Percentiles rank a stretch among this genome's conserved stretches.
Conservation (phyloP, 352 stramenopile species). For the Globisporangium canariense region DNA sequence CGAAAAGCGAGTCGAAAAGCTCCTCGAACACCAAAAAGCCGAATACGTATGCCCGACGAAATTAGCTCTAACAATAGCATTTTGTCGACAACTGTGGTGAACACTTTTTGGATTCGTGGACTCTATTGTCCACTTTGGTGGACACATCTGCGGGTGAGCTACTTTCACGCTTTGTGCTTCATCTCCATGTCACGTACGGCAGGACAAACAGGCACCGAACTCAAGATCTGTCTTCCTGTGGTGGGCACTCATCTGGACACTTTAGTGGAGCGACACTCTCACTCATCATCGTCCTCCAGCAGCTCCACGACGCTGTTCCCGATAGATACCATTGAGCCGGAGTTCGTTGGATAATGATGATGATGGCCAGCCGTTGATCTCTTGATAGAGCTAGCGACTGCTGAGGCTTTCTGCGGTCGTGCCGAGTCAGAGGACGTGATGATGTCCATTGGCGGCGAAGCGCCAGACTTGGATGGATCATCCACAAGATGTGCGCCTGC, state of each 20-base stretch:
- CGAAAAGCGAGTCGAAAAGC: constrained; percentile 1
- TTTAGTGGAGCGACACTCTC: neutral
- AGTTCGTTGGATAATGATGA: neutral
- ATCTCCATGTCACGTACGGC: neutral
- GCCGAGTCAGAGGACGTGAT: neutral
- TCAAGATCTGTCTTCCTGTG: neutral
- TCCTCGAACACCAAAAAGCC: neutral
- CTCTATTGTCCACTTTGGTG: neutral
- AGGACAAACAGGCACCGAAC: neutral
- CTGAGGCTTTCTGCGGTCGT: neutral
- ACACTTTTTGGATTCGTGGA: neutral
- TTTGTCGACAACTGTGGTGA: neutral
- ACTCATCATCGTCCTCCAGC: constrained; percentile 22
- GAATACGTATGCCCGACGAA: neutral
- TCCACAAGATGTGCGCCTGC: neutral
- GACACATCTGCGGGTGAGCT: neutral
- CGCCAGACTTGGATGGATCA: neutral
- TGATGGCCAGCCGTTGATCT: neutral
- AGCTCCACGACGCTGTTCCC: constrained; percentile 9
- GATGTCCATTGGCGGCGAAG: neutral
- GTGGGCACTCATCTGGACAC: neutral
- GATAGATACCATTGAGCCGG: neutral
- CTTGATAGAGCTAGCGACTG: neutral
- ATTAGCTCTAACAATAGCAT: neutral
- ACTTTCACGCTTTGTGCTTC: neutral